Evolutionary conservation across 768 basidiomycete genomes (phyloP).

Genomic region (Suillus variegatus): DNA sequence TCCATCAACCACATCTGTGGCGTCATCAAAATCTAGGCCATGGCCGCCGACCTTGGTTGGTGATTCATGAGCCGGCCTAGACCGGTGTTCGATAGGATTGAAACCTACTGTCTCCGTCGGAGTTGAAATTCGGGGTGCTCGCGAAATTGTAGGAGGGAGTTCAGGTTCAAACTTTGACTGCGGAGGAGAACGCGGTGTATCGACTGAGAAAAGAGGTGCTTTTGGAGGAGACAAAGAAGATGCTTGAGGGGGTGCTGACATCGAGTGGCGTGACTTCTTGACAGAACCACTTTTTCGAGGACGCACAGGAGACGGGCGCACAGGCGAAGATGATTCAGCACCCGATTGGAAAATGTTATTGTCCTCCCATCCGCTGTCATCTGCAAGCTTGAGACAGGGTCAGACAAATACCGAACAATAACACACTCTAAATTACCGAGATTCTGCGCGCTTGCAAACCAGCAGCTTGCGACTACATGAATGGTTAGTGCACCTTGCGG

Average conservation of each 20-base stretch:
- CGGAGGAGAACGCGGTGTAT: slow-evolving; percentile 44
- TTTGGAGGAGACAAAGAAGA: slow-evolving; percentile 44
- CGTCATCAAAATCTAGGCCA: slow-evolving; percentile 23
- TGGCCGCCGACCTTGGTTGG: slow-evolving; percentile 18
- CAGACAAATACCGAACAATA: slow-evolving; percentile 12
- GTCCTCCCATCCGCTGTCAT: slow-evolving; percentile 89
- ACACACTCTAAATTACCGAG: slow-evolving; percentile 43
- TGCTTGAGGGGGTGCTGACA: slow-evolving; percentile 67
- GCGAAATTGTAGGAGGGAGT: slow-evolving; percentile 41
- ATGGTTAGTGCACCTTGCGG: slow-evolving; percentile 10
- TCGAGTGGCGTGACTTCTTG: slow-evolving; percentile 65
- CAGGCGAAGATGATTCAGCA: slow-evolving; percentile 84
- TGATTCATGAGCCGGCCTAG: slow-evolving; percentile 17
- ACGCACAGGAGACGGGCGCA: slow-evolving; percentile 57
- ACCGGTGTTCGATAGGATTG: slow-evolving; percentile 20
- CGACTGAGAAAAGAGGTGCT: slow-evolving; percentile 22
- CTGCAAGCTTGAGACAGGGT: slow-evolving; percentile 33
- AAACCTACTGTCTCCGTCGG: slow-evolving; percentile 17
- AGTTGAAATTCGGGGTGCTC: slow-evolving; percentile 27
- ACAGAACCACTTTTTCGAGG: slow-evolving; percentile 38
- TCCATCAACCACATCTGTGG: slow-evolving; percentile 4
- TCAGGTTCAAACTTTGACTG: slow-evolving; percentile 59
- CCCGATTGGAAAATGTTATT: slow-evolving; percentile 90
- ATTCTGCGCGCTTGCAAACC: slow-evolving; percentile 55
- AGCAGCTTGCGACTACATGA: slow-evolving; percentile 46